phyloP scores from a whole-genome alignment of 345 rosid species.

The Arabidopsis arenosa region DNA sequence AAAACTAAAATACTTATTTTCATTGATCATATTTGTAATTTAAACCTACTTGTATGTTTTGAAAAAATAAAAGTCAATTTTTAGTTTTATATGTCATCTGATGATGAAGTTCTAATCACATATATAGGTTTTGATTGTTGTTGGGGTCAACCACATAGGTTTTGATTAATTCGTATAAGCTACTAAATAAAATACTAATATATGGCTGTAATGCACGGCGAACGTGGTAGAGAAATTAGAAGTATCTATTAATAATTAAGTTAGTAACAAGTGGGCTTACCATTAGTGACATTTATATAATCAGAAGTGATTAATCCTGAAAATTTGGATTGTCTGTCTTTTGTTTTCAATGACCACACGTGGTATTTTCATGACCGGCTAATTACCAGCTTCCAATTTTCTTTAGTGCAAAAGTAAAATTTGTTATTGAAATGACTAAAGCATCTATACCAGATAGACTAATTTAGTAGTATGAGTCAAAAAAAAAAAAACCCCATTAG shows the following conservation, averaged over 20 bases:
- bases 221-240: conserved; percentile 29
- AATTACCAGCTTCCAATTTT: not conserved
- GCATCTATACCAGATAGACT: not conserved
- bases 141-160: conserved; percentile 41
- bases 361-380: conserved; percentile 25
- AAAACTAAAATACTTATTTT: conserved; percentile 3
- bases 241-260: conserved; percentile 22
- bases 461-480: too few relatives aligned
- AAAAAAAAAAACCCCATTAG: too few relatives aligned
- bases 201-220: conserved; percentile 42
- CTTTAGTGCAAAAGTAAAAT: not conserved
- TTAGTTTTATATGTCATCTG: conserved; percentile 10
- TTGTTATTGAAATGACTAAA: too few relatives aligned
- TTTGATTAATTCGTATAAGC: conserved; percentile 41
- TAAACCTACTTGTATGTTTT: conserved; percentile 23
- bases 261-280: conserved; percentile 40
- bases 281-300: conserved; percentile 20
- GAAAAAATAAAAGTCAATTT: conserved; percentile 32
- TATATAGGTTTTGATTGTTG: conserved; percentile 20
- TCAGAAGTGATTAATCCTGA: conserved; percentile 16
- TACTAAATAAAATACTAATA: conserved; percentile 31
- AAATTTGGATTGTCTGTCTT: conserved; percentile 11
- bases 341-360: conserved; percentile 37
- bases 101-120: conserved; percentile 18
- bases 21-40: conserved; percentile 1